Evolutionary conservation across 192 early-diverging fungal species (phyloP).

Genomic region (Backusella tuberculispora): DNA sequence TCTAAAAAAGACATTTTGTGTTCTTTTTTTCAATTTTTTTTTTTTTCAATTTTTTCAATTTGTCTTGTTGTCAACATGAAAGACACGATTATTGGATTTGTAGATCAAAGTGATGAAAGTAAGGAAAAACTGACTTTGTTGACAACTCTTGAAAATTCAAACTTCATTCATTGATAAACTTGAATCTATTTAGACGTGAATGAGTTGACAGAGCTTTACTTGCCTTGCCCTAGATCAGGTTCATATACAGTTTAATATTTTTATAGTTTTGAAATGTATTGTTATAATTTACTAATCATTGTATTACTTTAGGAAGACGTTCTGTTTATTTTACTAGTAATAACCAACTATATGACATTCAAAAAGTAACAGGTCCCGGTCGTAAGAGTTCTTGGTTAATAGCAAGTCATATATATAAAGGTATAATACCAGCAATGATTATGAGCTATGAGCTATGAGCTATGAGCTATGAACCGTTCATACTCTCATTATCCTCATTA

Average conservation of each 20-base stretch:
- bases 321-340: constrained; percentile 5
- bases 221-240: constrained; percentile 27
- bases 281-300: no score
- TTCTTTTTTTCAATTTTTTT: no score
- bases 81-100: background rate
- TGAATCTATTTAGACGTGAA: background rate
- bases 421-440: no score
- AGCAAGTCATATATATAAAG: constrained; percentile 14
- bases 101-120: background rate
- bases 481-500: no score
- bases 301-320: background rate
- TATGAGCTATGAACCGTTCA: no score
- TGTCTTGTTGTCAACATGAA: background rate
- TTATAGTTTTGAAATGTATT: background rate
- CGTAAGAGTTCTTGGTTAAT: constrained; percentile 19
- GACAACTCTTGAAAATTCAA: no score
- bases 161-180: background rate
- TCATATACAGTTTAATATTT: background rate
- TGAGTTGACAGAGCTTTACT: background rate
- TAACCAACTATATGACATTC: constrained; percentile 16
- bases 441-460: background rate
- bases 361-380: constrained; percentile 26
- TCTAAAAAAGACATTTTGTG: no score
- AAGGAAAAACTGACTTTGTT: no score
- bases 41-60: background rate